Evolutionary conservation across 2,329 filamentous ascomycete genomes (phyloP).

Genomic region (Penicillium nordicum): DNA sequence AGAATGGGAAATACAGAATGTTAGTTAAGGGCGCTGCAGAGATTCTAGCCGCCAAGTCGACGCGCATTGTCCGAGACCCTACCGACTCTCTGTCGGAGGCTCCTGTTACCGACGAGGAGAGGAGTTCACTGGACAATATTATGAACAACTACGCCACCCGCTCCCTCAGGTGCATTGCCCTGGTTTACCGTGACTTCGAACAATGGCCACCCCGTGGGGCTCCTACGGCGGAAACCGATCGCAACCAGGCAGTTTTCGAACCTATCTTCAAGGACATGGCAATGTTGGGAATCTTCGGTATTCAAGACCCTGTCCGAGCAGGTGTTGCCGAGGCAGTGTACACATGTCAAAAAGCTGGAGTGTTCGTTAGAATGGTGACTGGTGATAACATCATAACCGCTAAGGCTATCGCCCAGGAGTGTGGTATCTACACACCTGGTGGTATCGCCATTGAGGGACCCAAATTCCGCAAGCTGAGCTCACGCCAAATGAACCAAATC

Average conservation of each 20-base stretch:
- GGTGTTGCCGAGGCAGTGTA: slow-evolving; percentile 71
- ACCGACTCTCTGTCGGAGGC: slow-evolving; percentile 54
- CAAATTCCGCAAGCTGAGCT: slow-evolving; percentile 68
- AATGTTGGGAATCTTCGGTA: slow-evolving; percentile 69
- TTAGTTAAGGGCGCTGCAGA: slow-evolving; percentile 54
- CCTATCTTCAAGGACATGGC: slow-evolving; percentile 65
- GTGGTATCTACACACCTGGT: slow-evolving; percentile 67
- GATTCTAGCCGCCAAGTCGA: slow-evolving; percentile 47
- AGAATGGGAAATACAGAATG: slow-evolving; percentile 56
- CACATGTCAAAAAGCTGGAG: slow-evolving; percentile 71
- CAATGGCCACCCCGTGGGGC: slow-evolving; percentile 73
- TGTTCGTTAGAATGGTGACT: slow-evolving; percentile 80
- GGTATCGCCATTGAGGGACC: slow-evolving; percentile 76
- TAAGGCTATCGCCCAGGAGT: slow-evolving; percentile 73
- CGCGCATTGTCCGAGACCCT: slow-evolving; percentile 57
- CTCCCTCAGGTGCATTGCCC: slow-evolving; percentile 78
- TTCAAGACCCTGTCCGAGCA: slow-evolving; percentile 73
- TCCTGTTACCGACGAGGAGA: slow-evolving; percentile 56
- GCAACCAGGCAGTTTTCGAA: slow-evolving; percentile 62
- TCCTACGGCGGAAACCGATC: slow-evolving; percentile 55
- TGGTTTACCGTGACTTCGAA: slow-evolving; percentile 79
- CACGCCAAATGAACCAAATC: slow-evolving; percentile 62
- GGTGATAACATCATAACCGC: slow-evolving; percentile 79
- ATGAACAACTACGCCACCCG: slow-evolving; percentile 76
- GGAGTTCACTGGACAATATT: slow-evolving; percentile 58